These are phyloP conservation scores for Boletus smithii DNA, from an alignment of 1,284 basidiomycete genomes.

Conservation along the genomic window DNA sequence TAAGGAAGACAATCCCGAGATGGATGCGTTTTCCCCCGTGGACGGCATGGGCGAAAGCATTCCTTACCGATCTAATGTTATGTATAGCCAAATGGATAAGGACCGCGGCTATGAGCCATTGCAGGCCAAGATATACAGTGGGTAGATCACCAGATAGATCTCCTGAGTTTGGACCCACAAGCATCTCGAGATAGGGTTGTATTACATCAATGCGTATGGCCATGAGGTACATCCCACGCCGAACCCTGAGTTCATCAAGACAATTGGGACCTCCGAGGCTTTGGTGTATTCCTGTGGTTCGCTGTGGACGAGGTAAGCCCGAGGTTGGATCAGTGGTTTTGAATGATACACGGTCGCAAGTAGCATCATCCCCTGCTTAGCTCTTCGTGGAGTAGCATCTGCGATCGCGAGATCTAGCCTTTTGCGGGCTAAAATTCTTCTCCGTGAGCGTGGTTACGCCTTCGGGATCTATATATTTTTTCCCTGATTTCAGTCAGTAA, in stretches of 20 bases:
- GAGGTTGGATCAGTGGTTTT: conserved; percentile 7
- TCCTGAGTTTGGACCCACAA: conserved; percentile 5
- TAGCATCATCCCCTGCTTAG: conserved; percentile 88
- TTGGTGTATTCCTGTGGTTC: conserved; percentile 92
- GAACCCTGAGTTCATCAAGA: conserved; percentile 76
- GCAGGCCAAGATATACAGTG: conserved; percentile 64
- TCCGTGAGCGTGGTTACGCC: conserved; percentile 51
- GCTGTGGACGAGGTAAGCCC: conserved; percentile 78
- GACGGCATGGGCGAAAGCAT: conserved; percentile 54
- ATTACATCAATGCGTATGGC: conserved; percentile 93
- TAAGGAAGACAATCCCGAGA: conserved; percentile 25
- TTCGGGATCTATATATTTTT: not conserved
- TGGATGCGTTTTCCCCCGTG: conserved; percentile 39
- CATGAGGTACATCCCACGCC: conserved; percentile 88
- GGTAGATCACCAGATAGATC: conserved; percentile 31
- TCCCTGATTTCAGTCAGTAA: conserved; percentile 54
- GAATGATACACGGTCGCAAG: conserved; percentile 12
- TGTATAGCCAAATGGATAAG: conserved; percentile 60
- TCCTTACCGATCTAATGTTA: conserved; percentile 54
- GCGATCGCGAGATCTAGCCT: conserved; percentile 74
- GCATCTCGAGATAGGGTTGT: conserved; percentile 53
- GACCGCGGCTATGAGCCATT: conserved; percentile 55
- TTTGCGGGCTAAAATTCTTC: conserved; percentile 78
- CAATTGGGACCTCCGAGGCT: conserved; percentile 62
- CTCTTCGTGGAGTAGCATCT: conserved; percentile 77